Conservation (phyloP, 345 rosid species). For the Eucalyptus pauciflora region DNA sequence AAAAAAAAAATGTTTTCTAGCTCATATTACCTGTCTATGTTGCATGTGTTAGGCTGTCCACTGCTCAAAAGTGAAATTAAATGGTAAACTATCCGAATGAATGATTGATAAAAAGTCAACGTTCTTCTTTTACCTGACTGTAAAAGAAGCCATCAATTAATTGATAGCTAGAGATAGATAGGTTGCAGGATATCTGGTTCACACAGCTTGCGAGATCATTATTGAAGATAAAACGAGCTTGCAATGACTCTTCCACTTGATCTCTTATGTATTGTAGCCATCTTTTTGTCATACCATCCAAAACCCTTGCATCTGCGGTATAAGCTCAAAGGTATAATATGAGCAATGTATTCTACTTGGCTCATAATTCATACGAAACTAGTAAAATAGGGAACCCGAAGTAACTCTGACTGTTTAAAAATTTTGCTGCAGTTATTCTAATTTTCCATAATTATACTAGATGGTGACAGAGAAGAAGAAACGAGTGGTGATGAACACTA, state of each 20-base stretch:
- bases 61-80: neutral
- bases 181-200: slow-evolving; percentile 57
- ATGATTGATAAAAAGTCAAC: neutral
- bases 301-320: slow-evolving; percentile 40
- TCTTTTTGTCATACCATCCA: slow-evolving; percentile 56
- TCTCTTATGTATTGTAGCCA: slow-evolving; percentile 76
- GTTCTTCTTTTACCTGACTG: slow-evolving; percentile 37
- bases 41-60: neutral
- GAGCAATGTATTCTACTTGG: neutral
- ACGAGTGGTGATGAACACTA: neutral
- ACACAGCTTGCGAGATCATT: slow-evolving; percentile 38
- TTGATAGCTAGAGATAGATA: slow-evolving; percentile 34
- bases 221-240: slow-evolving; percentile 53
- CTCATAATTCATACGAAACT: neutral
- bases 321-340: neutral
- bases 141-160: slow-evolving; percentile 46
- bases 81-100: neutral
- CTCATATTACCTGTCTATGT: neutral
- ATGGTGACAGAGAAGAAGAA: neutral
- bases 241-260: slow-evolving; percentile 56
- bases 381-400: neutral
- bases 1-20: neutral
- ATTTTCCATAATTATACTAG: neutral
- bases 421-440: neutral
- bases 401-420: neutral